These are phyloP conservation scores for Cylindrodendrum hubeiense DNA, from an alignment of 2,329 filamentous ascomycete species.

Conservation along the genomic window DNA sequence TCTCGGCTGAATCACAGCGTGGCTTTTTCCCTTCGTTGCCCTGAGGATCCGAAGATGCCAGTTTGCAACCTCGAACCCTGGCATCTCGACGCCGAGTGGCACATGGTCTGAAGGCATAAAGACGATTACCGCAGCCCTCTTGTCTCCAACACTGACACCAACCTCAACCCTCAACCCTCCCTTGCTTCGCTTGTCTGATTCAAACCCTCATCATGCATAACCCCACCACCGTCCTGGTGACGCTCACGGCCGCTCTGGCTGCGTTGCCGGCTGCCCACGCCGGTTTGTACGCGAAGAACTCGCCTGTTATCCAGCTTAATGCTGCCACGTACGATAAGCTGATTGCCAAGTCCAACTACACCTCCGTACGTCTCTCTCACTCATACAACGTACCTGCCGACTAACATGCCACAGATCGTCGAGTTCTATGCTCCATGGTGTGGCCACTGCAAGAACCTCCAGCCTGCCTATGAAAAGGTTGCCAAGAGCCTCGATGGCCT, in stretches of 20 bases:
- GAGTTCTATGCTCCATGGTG: conserved; percentile 99
- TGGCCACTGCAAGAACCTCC: conserved; percentile 95
- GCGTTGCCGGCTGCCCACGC: conserved; percentile 75
- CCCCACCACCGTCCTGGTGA: conserved; percentile 60
- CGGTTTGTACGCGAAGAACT: conserved; percentile 86
- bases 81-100: conserved; percentile 20
- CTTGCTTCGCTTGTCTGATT: background rate
- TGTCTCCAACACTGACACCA: background rate
- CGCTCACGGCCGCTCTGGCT: conserved; percentile 70
- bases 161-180: background rate
- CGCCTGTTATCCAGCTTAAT: conserved; percentile 86
- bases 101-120: conserved; percentile 26
- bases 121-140: background rate
- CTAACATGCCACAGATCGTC: conserved; percentile 61
- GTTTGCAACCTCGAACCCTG: conserved; percentile 36
- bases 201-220: conserved; percentile 62
- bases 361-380: conserved; percentile 72
- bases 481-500: conserved; percentile 91
- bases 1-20: conserved; percentile 41
- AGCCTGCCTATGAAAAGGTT: conserved; percentile 95
- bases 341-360: conserved; percentile 91
- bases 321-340: conserved; percentile 83
- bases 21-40: conserved; percentile 45
- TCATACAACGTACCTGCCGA: background rate
- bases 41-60: conserved; percentile 41